A percentile compares a stretch with the other conserved stretches of the same genome.
phyloP scores from a whole-genome alignment of 805 yeast genomes.

The Brettanomyces anomalus region DNA sequence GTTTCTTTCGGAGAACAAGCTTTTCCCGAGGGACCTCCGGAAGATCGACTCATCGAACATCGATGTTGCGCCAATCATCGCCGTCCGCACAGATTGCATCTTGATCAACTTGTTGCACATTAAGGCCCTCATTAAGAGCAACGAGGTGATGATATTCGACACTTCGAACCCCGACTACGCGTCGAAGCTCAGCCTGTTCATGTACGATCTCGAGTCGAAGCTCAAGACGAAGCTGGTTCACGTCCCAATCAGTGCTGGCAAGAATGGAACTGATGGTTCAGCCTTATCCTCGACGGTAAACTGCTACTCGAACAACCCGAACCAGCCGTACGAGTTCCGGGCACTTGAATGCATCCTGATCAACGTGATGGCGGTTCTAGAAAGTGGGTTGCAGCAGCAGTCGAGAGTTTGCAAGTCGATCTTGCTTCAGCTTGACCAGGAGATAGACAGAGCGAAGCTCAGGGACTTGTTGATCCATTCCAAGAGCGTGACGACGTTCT shows the following conservation, averaged over 20 bases:
- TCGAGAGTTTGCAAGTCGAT: conserved; percentile 50
- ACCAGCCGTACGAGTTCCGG: conserved; percentile 65
- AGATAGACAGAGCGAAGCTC: conserved; percentile 67
- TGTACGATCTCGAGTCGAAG: conserved; percentile 78
- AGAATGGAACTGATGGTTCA: not conserved
- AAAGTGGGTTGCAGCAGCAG: conserved; percentile 61
- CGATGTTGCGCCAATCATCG: conserved; percentile 84
- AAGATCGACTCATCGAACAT: conserved; percentile 67
- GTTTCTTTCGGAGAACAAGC: conserved; percentile 57
- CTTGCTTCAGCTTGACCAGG: conserved; percentile 63
- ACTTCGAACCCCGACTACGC: conserved; percentile 57
- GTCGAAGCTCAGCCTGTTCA: conserved; percentile 59
- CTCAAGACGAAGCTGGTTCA: conserved; percentile 33
- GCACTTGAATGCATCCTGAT: conserved; percentile 78
- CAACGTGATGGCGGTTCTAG: conserved; percentile 71
- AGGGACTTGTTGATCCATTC: conserved; percentile 67
- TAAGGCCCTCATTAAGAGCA: conserved; percentile 78
- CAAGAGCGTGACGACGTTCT: conserved; percentile 60
- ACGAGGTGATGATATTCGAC: conserved; percentile 78
- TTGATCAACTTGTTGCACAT: conserved; percentile 79
- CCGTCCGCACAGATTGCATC: conserved; percentile 70
- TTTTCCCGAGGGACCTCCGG: conserved; percentile 81
- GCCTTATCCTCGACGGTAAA: not conserved
- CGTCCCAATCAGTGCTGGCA: conserved; percentile 13
- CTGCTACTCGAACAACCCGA: conserved; percentile 9